phyloP scores from a whole-genome alignment of 345 rosid genomes.

The Combretum micranthum region DNA sequence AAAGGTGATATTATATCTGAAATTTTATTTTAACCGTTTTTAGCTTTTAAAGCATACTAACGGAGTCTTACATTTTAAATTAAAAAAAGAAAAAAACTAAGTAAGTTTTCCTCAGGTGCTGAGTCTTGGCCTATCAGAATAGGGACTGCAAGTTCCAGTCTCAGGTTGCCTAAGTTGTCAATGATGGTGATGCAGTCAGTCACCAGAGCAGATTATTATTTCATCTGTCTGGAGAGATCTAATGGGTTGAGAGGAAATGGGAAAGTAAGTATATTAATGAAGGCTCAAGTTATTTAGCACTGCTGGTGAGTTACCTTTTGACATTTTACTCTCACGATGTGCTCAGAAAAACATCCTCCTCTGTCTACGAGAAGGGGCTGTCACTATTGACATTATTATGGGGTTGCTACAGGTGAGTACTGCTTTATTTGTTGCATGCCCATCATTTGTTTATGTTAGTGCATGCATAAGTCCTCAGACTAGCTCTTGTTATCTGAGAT shows the following conservation, averaged over 20 bases:
- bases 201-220: conserved; percentile 33
- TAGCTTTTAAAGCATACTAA: neutral
- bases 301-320: neutral
- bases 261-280: conserved; percentile 21
- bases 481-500: neutral
- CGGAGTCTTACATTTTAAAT: neutral
- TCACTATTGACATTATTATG: conserved; percentile 29
- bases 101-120: conserved; percentile 25
- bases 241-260: conserved; percentile 15
- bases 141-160: conserved; percentile 37
- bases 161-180: conserved; percentile 29
- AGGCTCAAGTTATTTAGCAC: neutral
- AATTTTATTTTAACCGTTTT: neutral
- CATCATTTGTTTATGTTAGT: too few species aligned
- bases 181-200: conserved; percentile 42
- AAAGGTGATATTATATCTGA: conserved; percentile 28
- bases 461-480: too few species aligned
- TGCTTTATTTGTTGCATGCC: neutral
- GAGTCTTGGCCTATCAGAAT: conserved; percentile 51
- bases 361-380: conserved; percentile 52
- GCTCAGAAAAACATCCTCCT: conserved; percentile 40
- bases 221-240: conserved; percentile 40
- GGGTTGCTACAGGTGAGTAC: conserved; percentile 54
- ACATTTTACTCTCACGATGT: conserved; percentile 8
- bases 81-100: conserved; percentile 7